A percentile compares a stretch with the other conserved stretches of the same genome.
Evolutionary conservation across 495 filamentous ascomycete genomes (phyloP).

Genomic region (Tuber indicum): DNA sequence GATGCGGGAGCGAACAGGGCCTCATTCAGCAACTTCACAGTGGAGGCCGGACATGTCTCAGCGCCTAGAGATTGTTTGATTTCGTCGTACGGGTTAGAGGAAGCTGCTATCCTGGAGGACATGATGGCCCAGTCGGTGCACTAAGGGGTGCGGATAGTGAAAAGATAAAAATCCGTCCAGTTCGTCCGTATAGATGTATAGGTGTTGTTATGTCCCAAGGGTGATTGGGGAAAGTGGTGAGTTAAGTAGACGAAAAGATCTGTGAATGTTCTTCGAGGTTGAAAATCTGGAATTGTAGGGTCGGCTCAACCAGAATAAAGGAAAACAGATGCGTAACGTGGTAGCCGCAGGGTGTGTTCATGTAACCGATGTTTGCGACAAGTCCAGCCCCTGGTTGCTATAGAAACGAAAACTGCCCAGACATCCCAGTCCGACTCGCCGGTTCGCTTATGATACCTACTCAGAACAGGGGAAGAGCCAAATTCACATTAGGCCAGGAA

Average conservation of each 20-base stretch:
- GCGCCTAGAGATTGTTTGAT: slow-evolving; percentile 32
- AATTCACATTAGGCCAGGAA: not conserved
- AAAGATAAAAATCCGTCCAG: not conserved
- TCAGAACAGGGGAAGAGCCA: not conserved
- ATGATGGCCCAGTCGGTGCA: not conserved
- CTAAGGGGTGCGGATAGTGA: not conserved
- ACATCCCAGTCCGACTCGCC: not conserved
- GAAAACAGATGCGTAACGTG: not conserved
- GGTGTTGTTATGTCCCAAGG: not conserved
- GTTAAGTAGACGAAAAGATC: not conserved
- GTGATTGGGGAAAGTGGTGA: not conserved
- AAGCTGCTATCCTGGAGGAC: slow-evolving; percentile 4
- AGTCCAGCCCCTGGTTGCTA: not conserved
- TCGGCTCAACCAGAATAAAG: not conserved
- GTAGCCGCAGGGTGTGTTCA: not conserved
- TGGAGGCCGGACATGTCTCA: slow-evolving; percentile 34
- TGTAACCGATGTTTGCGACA: not conserved
- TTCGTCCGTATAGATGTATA: not conserved
- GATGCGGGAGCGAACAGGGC: slow-evolving; percentile 19
- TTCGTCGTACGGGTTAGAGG: slow-evolving; percentile 18
- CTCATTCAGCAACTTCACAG: slow-evolving; percentile 32
- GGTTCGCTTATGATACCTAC: not conserved
- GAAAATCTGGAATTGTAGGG: not conserved
- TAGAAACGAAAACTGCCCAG: not conserved
- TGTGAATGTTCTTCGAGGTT: not conserved